A percentile compares a stretch with the other conserved stretches of the same genome.
These are phyloP conservation scores for Spinellus fusiger DNA, from an alignment of 192 early-diverging fungal species.

Conservation along the genomic window DNA sequence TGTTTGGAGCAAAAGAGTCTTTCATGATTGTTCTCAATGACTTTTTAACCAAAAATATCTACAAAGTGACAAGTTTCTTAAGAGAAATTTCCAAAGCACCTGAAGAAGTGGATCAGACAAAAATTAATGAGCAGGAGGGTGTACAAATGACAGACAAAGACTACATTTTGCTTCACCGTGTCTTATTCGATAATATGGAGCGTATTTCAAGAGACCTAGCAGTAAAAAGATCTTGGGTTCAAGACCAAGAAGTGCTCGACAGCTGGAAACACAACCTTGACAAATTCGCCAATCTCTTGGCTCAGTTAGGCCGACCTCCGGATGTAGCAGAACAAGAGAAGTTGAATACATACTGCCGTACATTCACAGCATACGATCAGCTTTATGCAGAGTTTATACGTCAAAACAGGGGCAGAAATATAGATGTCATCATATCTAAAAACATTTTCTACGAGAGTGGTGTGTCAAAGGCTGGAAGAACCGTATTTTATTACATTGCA, in stretches of 20 bases:
- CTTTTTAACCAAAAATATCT: constrained; percentile 62
- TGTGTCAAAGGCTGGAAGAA: constrained; percentile 55
- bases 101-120: neutral
- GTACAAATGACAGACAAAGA: constrained; percentile 13
- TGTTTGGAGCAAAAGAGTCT: constrained; percentile 78
- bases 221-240: constrained; percentile 4
- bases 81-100: constrained; percentile 46
- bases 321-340: constrained; percentile 21
- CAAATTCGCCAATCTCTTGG: constrained; percentile 59
- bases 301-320: constrained; percentile 64
- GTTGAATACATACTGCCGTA: neutral
- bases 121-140: neutral
- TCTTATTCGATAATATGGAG: constrained; percentile 59
- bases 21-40: constrained; percentile 78
- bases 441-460: constrained; percentile 65
- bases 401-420: constrained; percentile 39
- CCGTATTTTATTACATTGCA: constrained; percentile 65
- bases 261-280: constrained; percentile 23
- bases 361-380: constrained; percentile 8
- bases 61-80: constrained; percentile 57
- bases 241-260: neutral
- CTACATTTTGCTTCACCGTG: constrained; percentile 38
- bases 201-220: constrained; percentile 57
- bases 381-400: constrained; percentile 46
- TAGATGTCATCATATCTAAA: constrained; percentile 45